Percentiles rank a stretch among this genome's conserved stretches.
These are phyloP conservation scores for Xylaria sp. DNA, from an alignment of 2,329 filamentous ascomycete species.

Conservation along the genomic window DNA sequence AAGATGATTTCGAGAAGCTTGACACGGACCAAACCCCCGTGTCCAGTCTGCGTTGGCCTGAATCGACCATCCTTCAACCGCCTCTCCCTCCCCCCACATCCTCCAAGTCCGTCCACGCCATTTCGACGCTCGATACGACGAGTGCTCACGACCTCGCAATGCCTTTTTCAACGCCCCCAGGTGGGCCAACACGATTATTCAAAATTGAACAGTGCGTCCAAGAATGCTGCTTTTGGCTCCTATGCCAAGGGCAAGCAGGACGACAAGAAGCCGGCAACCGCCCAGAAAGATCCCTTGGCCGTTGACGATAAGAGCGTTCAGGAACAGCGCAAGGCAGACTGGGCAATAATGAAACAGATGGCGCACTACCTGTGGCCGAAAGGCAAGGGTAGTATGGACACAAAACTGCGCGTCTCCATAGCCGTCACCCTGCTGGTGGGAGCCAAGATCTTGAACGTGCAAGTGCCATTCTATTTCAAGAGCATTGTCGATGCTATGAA, in stretches of 20 bases:
- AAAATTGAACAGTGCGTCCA: conserved; percentile 22
- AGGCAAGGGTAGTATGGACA: conserved; percentile 75
- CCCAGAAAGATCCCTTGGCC: conserved; percentile 65
- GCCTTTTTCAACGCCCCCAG: conserved; percentile 33
- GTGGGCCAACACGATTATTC: conserved; percentile 14
- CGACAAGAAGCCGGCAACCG: conserved; percentile 36
- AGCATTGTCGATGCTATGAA: conserved; percentile 98
- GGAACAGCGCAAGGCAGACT: conserved; percentile 95
- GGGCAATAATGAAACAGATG: conserved; percentile 99
- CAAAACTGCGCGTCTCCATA: conserved; percentile 84
- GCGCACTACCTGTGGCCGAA: conserved; percentile 95
- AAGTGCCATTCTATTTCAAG: conserved; percentile 99
- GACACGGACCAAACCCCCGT: conserved; percentile 39
- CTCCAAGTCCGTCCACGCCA: conserved; percentile 1
- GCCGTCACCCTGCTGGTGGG: conserved; percentile 87
- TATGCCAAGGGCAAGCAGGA: conserved; percentile 34
- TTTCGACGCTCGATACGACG: conserved; percentile 28
- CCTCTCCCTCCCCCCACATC: conserved; percentile 22
- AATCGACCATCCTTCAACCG: conserved; percentile 32
- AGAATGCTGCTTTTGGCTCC: conserved; percentile 36
- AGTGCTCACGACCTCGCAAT: conserved; percentile 42
- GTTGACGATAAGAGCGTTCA: conserved; percentile 75
- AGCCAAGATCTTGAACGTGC: conserved; percentile 95
- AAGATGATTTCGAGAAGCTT: conserved; percentile 45
- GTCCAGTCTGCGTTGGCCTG: conserved; percentile 38